Evolutionary conservation across 2,329 filamentous ascomycete genomes (phyloP), one percentile per base, ranked within the genome.

Genomic region (Fusarium miscanthi): DNA sequence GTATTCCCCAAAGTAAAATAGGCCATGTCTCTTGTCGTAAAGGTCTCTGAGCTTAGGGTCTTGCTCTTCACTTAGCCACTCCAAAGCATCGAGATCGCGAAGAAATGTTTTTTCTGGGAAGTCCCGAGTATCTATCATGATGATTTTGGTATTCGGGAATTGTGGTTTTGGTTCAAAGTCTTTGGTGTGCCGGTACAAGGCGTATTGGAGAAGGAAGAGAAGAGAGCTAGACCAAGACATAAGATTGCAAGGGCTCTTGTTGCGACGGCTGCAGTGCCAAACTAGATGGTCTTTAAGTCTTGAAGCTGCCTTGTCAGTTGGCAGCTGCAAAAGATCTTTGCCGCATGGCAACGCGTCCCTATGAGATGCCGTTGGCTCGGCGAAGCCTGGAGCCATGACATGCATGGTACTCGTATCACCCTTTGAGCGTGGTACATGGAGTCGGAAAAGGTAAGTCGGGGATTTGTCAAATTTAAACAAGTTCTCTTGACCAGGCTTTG

Each of bases 211-310:
- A 1, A 60, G 14, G 17, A 37, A 37, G 0, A 58, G 21, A 2
- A 63, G 27, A 16, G 60, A 63, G 19, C 42, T 48, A 4, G 59
- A 63, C 60, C 54, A 63, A 7, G 60, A 63, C 42, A 63, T 63
- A 0, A 60, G 30, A 17, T 63, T 60, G 12, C 31, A 25, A 25
- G 23, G 23, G 5, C 23, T 25, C 23, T 25, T 25, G 23, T 25
- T 25, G 23, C 23, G 23, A 25, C 23, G 23, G 23, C 5, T 25
- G 30, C 37, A 51, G 2, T 13, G 0, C 57, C 57, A 59, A 2
- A 0, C 2, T 1, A 59, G 35, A n/a, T 52, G 45, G 5, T 3
- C 2, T 2, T 11, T 11, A 3, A 57, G 8, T 11, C 10, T n/a
- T 3, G 1, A 4, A 8, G 41, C 31, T 3, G 53, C 40, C 2